Base-by-base conservation (phyloP, 345 rosid species). In the Arabidopsis arenosa region DNA sequence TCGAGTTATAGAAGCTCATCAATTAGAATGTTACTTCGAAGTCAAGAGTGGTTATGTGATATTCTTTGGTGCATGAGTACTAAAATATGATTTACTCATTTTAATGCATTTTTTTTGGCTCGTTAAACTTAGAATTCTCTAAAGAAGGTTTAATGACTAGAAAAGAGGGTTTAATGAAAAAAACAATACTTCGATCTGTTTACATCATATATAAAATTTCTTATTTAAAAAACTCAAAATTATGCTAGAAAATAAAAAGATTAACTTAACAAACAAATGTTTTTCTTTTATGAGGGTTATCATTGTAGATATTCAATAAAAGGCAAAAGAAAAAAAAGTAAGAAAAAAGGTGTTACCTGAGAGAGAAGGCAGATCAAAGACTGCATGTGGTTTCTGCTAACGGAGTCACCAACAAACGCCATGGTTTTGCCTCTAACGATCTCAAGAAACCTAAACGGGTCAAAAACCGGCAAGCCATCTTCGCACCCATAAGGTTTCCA, bases 301-400 rank as follows among this genome's bases (percentile, higher is more conserved):
- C 56, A 51, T 9, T 9, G 10, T 9, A 51, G 3, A 3, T 57
- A 41, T 17, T 17, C 30, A 44, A 21, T 7, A 47, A 60, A 18
- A 11, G 7, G 0, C 52, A 76, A 32, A 13, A 10, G 30, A 18
- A 48, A 17, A 15, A 12, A 43, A 43, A 8, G 18, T 14, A 44
- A 9, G 57, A 43, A 26, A 3, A 14, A 21, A 30, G 5, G 6
- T 11, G 4, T 9, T 88, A 93, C 98, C 88, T 86, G 85, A 5
- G 98, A 91, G 15, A 93, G 88, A 54, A 93, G 94, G 83, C 98
- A 93, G 12, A 93, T 91, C 85, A 93, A 80, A 75, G 98, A 93
- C 84, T 93, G 98, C 93, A 93, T 87, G 73, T 93, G 98, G 81
- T 93, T 93, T 83, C 94, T 86, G 2, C 86, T 88, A 7, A 93